These are phyloP conservation scores for Trichoderma asperelloides DNA, from an alignment of 495 filamentous ascomycete species.

Conservation along the genomic window DNA sequence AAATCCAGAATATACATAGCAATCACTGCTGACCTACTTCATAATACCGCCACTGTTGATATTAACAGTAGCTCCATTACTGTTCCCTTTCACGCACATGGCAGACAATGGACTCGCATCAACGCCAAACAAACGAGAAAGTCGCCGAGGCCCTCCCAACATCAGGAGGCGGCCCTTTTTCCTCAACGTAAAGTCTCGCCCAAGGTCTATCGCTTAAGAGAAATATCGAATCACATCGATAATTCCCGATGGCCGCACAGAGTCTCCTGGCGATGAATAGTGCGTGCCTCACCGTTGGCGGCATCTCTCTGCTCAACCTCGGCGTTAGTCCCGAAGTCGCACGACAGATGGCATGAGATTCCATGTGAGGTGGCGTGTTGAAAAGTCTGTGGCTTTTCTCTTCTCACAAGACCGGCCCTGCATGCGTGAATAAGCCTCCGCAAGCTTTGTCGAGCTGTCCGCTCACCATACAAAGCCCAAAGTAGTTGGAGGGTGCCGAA, in stretches of 20 bases:
- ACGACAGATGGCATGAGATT: neutral
- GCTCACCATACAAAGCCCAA: neutral
- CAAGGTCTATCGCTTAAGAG: too few relatives aligned
- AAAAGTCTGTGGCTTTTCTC: neutral
- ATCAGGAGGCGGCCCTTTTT: neutral
- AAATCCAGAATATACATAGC: neutral
- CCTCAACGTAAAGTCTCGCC: neutral
- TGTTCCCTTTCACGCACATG: neutral
- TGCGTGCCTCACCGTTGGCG: neutral
- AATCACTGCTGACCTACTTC: neutral
- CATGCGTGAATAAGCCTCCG: neutral
- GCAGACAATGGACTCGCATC: neutral
- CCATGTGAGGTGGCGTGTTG: constrained; percentile 5
- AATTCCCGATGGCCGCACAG: neutral
- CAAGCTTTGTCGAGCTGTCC: neutral
- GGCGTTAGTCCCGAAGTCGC: neutral
- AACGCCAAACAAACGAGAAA: neutral
- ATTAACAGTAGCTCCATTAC: neutral
- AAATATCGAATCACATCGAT: too few relatives aligned
- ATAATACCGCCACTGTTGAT: neutral
- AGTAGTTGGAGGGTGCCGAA: neutral
- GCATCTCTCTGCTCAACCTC: neutral
- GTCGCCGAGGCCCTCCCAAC: neutral
- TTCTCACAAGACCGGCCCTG: neutral
- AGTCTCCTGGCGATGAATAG: neutral